Base-by-base conservation (phyloP, 768 basidiomycete species). In the Trametes sanguinea region DNA sequence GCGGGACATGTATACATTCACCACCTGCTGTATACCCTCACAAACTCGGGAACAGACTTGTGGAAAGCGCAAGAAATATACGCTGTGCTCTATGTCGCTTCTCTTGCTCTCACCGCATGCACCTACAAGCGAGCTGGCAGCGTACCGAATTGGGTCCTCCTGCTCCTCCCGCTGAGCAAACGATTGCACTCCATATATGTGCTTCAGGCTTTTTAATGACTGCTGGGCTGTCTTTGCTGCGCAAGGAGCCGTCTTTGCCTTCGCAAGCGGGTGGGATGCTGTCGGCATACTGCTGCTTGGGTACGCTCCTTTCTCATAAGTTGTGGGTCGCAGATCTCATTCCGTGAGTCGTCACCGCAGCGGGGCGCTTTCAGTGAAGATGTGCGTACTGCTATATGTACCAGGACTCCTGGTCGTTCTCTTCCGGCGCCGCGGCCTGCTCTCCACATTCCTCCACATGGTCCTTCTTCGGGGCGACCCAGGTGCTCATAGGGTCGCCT, bases 141-240 rank as follows among this genome's bases (percentile, higher is more conserved):
- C 50, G 72, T 86, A 10, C 87, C 90, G 14, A 94, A 92, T 73
- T 91, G 87, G 87, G 74, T 83, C 6, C 52, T 92, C 40, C 69
- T 92, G 9, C 73, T 92, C 7, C 79, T 98, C 9, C 86, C 89
- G 0, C 77, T 97, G 45, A 95, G 94, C 82, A 98, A 98, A 75
- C 82, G 97, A 54, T 78, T 96, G 3, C 96, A 98, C 71, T 98
- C 96, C 11, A 92, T 98, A 56, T 98, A 88, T 72, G 85, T 90
- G 11, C 77, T 99, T 54, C n/a, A 83, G 97, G 17, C 77, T 98
- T 6, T 99, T 99, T 80, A 98, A 98, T 71, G 97, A 99, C 72
- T 92, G 92, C 70, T 95, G 93, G 93, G 82, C 89, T 2, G 79
- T 87, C 0, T 73, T 91, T 16, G 79, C 83, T 4, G 78, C 89